Conservation (phyloP, 2,329 filamentous ascomycete species). For the Rhinocladiella similis region DNA sequence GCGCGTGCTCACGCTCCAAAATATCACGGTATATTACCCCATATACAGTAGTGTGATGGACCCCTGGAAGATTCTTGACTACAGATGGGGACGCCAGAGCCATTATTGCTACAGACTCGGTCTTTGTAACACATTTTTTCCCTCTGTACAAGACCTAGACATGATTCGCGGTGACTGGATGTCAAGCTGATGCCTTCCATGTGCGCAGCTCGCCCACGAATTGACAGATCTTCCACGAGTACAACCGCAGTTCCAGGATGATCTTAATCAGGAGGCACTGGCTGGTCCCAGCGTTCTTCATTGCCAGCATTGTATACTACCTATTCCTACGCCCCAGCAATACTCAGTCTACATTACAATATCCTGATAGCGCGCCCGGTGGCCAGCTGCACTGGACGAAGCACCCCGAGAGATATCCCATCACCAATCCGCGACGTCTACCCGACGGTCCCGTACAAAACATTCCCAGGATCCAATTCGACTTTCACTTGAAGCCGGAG, state of each 20-base stretch:
- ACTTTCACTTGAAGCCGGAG: constrained; percentile 24
- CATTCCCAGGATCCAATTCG: constrained; percentile 29
- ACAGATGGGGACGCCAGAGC: background rate
- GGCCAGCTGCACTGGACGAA: constrained; percentile 22
- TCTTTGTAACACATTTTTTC: too few species aligned
- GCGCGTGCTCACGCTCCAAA: too few species aligned
- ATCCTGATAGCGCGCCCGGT: constrained; percentile 1
- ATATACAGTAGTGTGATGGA: too few species aligned
- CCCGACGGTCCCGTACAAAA: constrained; percentile 22
- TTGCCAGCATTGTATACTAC: constrained; percentile 25
- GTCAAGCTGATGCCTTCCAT: too few species aligned
- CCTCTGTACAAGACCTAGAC: too few species aligned
- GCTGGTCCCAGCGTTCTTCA: constrained; percentile 25
- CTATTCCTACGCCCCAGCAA: constrained; percentile 19
- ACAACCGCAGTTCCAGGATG: constrained; percentile 15
- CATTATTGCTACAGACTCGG: too few species aligned
- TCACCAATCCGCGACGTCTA: constrained; percentile 17
- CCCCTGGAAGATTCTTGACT: background rate
- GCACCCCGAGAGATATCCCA: constrained; percentile 26
- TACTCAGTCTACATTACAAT: background rate
- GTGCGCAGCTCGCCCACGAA: background rate
- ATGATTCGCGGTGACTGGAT: too few species aligned
- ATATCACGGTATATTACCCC: background rate
- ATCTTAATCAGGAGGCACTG: constrained; percentile 25
- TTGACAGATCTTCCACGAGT: background rate